phyloP scores from a whole-genome alignment of 2,329 filamentous ascomycete species.

The Dothistroma pini region DNA sequence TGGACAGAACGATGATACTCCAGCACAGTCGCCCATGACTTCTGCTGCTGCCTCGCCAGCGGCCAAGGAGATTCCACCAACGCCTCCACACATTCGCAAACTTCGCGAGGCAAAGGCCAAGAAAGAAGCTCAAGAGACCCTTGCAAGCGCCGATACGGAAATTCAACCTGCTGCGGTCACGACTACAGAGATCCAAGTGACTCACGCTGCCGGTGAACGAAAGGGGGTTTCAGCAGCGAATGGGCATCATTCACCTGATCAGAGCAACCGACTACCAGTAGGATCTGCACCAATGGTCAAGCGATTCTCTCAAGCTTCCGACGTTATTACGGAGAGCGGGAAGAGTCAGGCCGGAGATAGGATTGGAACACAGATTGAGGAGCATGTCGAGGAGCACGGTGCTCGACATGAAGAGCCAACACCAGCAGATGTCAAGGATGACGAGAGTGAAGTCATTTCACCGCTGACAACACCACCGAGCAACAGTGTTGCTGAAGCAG shows the following conservation, averaged over 20 bases:
- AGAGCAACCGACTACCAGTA: too few species aligned
- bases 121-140: not conserved
- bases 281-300: not conserved
- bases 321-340: not conserved
- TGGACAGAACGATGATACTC: not conserved
- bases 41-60: not conserved
- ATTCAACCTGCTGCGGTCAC: not conserved
- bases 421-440: not conserved
- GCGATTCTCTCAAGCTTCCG: not conserved
- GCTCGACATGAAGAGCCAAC: not conserved
- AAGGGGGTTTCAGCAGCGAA: not conserved
- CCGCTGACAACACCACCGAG: not conserved
- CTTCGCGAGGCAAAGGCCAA: constrained; percentile 3
- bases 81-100: constrained; percentile 9
- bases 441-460: not conserved
- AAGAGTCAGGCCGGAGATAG: not conserved
- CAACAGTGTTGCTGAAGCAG: not conserved
- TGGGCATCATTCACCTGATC: too few species aligned
- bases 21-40: not conserved
- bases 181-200: not conserved
- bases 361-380: too few species aligned
- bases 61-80: not conserved
- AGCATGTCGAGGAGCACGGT: not conserved
- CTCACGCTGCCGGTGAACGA: not conserved
- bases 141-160: not conserved